Evolutionary conservation across 345 rosid species (phyloP).

Genomic region (Laguncularia racemosa): DNA sequence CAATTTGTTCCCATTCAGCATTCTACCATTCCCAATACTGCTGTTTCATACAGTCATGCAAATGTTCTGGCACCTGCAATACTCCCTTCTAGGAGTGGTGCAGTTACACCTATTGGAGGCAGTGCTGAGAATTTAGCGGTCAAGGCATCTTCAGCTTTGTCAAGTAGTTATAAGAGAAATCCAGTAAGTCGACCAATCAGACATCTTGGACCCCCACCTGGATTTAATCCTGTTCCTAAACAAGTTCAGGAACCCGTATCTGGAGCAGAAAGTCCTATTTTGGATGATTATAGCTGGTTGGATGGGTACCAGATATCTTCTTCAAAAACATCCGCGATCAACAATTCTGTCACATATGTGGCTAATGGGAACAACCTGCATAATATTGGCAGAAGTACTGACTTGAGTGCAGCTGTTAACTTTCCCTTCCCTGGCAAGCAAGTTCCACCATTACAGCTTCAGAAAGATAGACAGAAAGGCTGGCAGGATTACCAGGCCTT

Average conservation of each 20-base stretch:
- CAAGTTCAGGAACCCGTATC: constrained; percentile 32
- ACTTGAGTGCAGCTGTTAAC: constrained; percentile 40
- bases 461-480: constrained; percentile 38
- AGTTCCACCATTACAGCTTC: constrained; percentile 40
- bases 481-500: constrained; percentile 40
- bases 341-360: constrained; percentile 29
- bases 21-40: constrained; percentile 1
- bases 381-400: constrained; percentile 35
- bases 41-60: constrained; percentile 20
- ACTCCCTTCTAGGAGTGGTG: too few species aligned
- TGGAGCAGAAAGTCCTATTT: constrained; percentile 22
- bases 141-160: constrained; percentile 25
- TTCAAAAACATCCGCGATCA: constrained; percentile 36
- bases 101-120: too few species aligned
- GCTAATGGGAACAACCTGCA: constrained; percentile 45
- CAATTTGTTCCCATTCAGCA: constrained; percentile 20
- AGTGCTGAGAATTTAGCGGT: constrained; percentile 29
- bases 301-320: constrained; percentile 80
- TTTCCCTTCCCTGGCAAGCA: constrained; percentile 92
- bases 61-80: too few species aligned
- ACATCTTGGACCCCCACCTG: constrained; percentile 89
- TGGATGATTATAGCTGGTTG: constrained; percentile 96
- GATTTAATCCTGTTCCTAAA: constrained; percentile 56
- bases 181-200: constrained; percentile 62
- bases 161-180: constrained; percentile 32